phyloP scores from a whole-genome alignment of 495 filamentous ascomycete genomes.

The Annulohypoxylon moriforme region DNA sequence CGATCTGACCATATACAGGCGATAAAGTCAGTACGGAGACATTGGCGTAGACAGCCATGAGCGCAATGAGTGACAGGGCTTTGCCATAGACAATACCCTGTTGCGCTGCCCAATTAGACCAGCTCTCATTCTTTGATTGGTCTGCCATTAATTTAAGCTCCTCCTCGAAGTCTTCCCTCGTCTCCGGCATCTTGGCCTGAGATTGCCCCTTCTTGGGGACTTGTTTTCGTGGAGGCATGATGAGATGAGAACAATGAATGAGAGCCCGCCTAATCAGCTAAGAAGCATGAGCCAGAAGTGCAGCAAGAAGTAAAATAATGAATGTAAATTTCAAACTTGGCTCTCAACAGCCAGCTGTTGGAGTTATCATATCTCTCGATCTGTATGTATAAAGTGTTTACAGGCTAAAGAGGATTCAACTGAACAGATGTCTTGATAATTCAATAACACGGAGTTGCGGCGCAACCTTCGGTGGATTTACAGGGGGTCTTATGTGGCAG shows the following conservation, averaged over 20 bases:
- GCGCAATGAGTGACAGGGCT: constrained; percentile 63
- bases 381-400: too few relatives aligned
- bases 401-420: constrained; percentile 35
- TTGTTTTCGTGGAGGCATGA: constrained; percentile 48
- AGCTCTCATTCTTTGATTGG: constrained; percentile 62
- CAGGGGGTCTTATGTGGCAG: background rate
- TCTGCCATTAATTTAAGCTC: constrained; percentile 62
- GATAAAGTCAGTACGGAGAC: constrained; percentile 79
- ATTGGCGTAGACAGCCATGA: constrained; percentile 78
- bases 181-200: constrained; percentile 45
- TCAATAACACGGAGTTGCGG: constrained; percentile 12
- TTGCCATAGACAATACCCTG: constrained; percentile 57
- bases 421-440: constrained; percentile 34
- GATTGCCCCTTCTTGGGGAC: constrained; percentile 34
- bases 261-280: background rate
- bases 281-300: background rate
- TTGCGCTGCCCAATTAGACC: constrained; percentile 46
- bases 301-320: background rate
- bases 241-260: constrained; percentile 7
- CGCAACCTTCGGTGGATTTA: background rate
- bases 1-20: constrained; percentile 86
- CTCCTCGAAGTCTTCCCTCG: constrained; percentile 61
- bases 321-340: constrained; percentile 10
- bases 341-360: constrained; percentile 49
- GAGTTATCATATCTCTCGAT: constrained; percentile 34